Evolutionary conservation across 2,329 filamentous ascomycete species (phyloP), one percentile per base, ranked within the genome.

Genomic region (Lasiodiplodia sp.): DNA sequence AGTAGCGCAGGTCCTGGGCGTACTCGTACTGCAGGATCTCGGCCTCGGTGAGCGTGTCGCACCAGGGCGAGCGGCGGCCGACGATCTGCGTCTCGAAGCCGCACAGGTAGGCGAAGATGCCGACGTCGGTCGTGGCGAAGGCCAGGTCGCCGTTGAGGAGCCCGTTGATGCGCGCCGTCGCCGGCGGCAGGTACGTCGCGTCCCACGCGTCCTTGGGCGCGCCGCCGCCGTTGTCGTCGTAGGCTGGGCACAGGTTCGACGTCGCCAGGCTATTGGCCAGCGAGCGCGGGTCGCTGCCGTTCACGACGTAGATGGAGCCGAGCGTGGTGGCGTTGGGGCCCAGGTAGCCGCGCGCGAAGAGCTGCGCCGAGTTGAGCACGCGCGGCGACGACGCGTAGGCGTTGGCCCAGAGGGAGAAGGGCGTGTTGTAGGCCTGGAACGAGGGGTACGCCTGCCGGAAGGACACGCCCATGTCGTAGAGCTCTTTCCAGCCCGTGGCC

Each of bases 81-180:
- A 83, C 87, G 71, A 92, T 91, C 73, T 92, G 89, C 3, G 86
- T 88, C 73, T 92, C 90, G 69, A 90, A 92, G 4, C 88, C 90
- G 72, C 90, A 92, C n/a, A 91, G 82, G 72, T 92, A 91, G 0
- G 89, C 88, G 62, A 92, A 88, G 55, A 85, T 84, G 8, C 79
- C 81, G 52, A 89, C 80, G 68, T 91, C 87, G 1, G 77, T 78
- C 38, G 84, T 78, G 0, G 82, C 84, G 40, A 91, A 82, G 0
- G 83, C 84, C 40, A 91, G 82, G 49, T 31, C 44, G 23, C 47
- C 47, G n/a, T 8, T 3, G 38, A 90, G 82, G 40, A 87, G 74
- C 6, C 78, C 73, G 71, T 89, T 86, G 57, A 91, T 78, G 3
- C 89, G 85, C 28, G 82, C 77, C 68, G 82, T 81, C 71, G 88